A percentile compares a stretch with the other conserved stretches of the same genome.
Conservation (phyloP, 2,329 filamentous ascomycete genomes). For the Chalara sp. region DNA sequence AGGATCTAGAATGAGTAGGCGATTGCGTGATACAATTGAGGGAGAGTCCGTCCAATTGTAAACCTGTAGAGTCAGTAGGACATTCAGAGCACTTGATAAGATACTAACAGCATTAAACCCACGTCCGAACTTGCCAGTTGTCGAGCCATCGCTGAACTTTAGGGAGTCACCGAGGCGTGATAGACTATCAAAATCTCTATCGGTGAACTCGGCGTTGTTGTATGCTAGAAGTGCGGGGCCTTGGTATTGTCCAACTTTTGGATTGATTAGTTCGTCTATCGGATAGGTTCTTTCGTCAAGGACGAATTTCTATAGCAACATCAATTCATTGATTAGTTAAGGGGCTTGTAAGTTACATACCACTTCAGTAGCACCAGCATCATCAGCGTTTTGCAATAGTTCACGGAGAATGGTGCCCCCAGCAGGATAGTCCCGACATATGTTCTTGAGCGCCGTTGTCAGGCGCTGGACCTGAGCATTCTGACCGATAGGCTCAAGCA, state of each 20-base stretch:
- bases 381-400: constrained; percentile 93
- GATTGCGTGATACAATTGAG: constrained; percentile 26
- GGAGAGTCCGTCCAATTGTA: constrained; percentile 33
- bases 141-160: constrained; percentile 24
- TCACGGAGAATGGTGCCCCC: constrained; percentile 47
- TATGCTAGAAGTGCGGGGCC: constrained; percentile 28
- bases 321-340: constrained; percentile 1
- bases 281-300: constrained; percentile 24
- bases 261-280: constrained; percentile 19
- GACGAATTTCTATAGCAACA: constrained; percentile 15
- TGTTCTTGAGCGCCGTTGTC: no score
- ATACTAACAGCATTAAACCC: constrained; percentile 29
- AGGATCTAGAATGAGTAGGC: constrained; percentile 28
- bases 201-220: constrained; percentile 26
- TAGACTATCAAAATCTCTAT: constrained; percentile 26
- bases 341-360: constrained; percentile 9
- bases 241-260: constrained; percentile 25
- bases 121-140: constrained; percentile 30
- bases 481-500: no score
- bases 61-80: constrained; percentile 14
- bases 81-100: background rate
- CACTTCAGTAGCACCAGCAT: constrained; percentile 83
- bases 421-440: no score
- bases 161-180: constrained; percentile 25
- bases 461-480: no score